Conservation (phyloP, 306 rosid species). For the Fagus sylvatica region DNA sequence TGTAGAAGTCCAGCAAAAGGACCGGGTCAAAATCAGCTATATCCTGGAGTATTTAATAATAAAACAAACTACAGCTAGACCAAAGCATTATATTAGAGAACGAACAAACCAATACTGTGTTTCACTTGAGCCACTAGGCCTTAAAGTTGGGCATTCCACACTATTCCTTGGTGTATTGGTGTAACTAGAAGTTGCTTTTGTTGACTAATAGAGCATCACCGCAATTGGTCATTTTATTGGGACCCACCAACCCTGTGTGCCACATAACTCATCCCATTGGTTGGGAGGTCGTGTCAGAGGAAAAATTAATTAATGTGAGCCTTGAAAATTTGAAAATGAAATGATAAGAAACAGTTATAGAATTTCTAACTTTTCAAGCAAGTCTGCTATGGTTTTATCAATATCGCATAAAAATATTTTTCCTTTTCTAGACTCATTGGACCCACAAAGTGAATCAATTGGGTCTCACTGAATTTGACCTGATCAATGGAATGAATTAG, state of each 20-base stretch:
- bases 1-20: not conserved
- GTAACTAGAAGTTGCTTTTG: conserved; percentile 45
- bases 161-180: not conserved
- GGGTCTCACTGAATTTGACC: conserved; percentile 45
- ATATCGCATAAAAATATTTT: not conserved
- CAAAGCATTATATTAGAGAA: conserved; percentile 16
- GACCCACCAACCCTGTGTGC: conserved; percentile 44
- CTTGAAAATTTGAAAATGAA: not conserved
- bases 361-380: not conserved
- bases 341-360: conserved; percentile 18
- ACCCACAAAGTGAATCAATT: conserved; percentile 25
- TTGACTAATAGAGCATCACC: conserved; percentile 39
- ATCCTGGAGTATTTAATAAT: not conserved
- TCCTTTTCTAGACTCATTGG: not conserved
- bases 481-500: conserved; percentile 6
- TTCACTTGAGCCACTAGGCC: conserved; percentile 31
- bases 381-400: not conserved
- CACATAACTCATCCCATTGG: conserved; percentile 55
- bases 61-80: not conserved
- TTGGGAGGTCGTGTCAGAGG: conserved; percentile 19
- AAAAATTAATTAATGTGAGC: not conserved
- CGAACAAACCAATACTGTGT: conserved; percentile 28
- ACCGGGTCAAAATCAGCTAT: not conserved
- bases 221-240: conserved; percentile 22
- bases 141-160: conserved; percentile 3